Evolutionary conservation across 2,329 filamentous ascomycete species (phyloP).

Genomic region (Emergomyces orientalis): DNA sequence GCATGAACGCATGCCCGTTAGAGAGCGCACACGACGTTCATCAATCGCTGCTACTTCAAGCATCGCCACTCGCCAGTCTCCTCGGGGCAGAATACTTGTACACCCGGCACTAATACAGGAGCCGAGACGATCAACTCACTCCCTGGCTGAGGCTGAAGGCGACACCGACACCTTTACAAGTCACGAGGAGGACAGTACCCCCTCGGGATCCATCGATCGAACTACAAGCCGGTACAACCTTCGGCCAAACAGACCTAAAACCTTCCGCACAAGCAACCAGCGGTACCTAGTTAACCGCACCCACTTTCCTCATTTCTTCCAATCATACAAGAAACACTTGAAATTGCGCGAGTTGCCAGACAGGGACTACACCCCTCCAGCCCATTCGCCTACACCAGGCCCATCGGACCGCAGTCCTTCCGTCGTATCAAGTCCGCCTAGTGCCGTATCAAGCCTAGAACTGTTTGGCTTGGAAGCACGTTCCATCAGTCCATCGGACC

Average conservation of each 20-base stretch:
- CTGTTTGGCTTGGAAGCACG: background rate
- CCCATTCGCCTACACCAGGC: background rate
- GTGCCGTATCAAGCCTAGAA: background rate
- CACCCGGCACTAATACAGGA: no score
- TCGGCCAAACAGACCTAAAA: background rate
- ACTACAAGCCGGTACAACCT: no score
- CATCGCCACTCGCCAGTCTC: no score
- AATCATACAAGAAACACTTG: background rate
- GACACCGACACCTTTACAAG: no score
- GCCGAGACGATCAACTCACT: no score
- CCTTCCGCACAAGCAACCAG: background rate
- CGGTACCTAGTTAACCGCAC: background rate
- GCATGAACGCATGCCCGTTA: no score
- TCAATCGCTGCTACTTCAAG: no score
- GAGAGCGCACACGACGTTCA: no score
- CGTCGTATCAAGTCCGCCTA: background rate
- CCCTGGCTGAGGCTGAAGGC: no score
- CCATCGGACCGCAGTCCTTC: background rate
- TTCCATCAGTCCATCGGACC: background rate
- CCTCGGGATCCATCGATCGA: no score
- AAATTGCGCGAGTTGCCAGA: background rate
- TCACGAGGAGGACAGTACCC: no score
- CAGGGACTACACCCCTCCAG: background rate
- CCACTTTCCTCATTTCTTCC: background rate
- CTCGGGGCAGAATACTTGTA: no score